Base-by-base conservation (phyloP, 768 basidiomycete genomes). In the Amanita pseudoporphyria region DNA sequence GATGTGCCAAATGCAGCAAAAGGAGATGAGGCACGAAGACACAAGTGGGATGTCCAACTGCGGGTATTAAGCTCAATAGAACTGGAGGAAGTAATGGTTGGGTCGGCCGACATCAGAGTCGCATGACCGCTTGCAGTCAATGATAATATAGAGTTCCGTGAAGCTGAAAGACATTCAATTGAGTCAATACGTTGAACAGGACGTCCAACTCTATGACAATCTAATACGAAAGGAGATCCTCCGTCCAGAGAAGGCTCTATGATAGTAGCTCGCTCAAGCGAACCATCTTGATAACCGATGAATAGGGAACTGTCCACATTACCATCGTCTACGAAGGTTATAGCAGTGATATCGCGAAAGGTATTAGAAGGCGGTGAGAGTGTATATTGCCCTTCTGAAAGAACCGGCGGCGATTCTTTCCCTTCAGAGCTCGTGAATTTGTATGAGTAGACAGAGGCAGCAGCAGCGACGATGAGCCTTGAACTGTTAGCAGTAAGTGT, bases 1-100 rank as follows among this genome's bases (percentile, higher is more conserved):
- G 80, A 73, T 7, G 76, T 75, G 7, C 87, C 87, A 51, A 90
- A 81, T 7, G 77, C 80, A 9, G 81, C 82, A 51, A 77, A 87
- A 10, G 82, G 73, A 0, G 71, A 62, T 3, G 78, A 70, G 12
- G 77, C 65, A 7, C 69, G 60, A 41, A 73, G 62, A 47, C 67
- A 78, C 46, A 89, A 72, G 54, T 80, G 69, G 16, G 77, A 74
- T 5, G 71, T 63, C 87, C 87, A 90, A 56, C 79, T 75, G 36
- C 78, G 79, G 3, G 64, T 53, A 37, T 71, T 61, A 31, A 87
- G 62, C 39, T 77, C 62, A 33, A 82, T 59, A 31, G 49, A 57
- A 12, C 59, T 60, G 30, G 64, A 58, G 18, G 63, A 53, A 0
- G 64, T 54, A 12, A 58, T 28, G 57, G 35, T 53, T 48, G 39